A percentile compares a stretch with the other conserved stretches of the same genome.
These are phyloP conservation scores for Pterocarpus macrocarpus DNA, from an alignment of 306 rosid genomes.

Conservation along the genomic window DNA sequence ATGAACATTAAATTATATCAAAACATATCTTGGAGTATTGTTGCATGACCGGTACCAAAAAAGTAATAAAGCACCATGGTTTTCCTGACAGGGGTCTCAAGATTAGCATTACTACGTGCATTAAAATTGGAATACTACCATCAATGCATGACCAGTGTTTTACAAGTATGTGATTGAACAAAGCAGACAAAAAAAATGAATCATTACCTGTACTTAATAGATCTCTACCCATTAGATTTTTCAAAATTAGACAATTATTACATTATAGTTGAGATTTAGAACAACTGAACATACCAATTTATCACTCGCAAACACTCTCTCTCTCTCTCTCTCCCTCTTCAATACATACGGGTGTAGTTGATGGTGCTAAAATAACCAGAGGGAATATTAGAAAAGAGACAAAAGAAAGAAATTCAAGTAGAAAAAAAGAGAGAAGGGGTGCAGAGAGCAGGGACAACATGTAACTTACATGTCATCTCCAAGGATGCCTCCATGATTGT, in stretches of 20 bases:
- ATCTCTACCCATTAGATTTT: background rate
- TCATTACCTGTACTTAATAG: conserved; percentile 14
- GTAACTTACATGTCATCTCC: conserved; percentile 94
- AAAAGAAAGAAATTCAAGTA: conserved; percentile 6
- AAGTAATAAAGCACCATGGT: background rate
- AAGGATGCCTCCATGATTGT: conserved; percentile 93
- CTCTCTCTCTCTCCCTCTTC: background rate
- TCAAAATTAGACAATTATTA: conserved; percentile 21
- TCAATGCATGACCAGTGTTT: background rate
- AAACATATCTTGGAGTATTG: background rate
- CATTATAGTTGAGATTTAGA: conserved; percentile 3
- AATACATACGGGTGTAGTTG: background rate
- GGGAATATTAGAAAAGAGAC: background rate
- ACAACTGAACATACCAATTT: conserved; percentile 6
- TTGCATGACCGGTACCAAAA: conserved; percentile 5
- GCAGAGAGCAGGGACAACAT: background rate
- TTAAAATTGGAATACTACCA: background rate
- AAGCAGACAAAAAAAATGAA: background rate
- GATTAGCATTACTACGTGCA: background rate
- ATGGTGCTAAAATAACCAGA: background rate
- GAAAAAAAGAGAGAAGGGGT: background rate
- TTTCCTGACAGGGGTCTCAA: conserved; percentile 22
- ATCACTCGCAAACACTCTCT: background rate
- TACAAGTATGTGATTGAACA: background rate
- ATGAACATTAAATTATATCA: conserved; percentile 4